Base-by-base conservation (phyloP, 2,329 filamentous ascomycete species). In the Acephala macrosclerotiorum region DNA sequence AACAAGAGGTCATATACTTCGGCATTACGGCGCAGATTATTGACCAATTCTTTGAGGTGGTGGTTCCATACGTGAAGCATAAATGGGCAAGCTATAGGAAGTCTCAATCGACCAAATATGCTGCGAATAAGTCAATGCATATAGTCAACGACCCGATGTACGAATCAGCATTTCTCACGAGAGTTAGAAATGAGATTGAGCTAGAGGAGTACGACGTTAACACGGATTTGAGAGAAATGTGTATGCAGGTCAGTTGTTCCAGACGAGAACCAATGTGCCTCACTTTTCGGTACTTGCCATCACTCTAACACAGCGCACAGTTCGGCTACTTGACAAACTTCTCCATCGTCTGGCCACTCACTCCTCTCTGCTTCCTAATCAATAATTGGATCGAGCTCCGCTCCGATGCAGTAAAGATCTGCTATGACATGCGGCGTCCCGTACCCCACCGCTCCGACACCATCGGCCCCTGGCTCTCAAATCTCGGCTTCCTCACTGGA, bases 321-420 rank as follows among this genome's bases (percentile, higher is more conserved):
- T 63, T 63, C n/a, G 93, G 94, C 36, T 97, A 97, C 77, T 84
- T 98, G 0, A 90, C 91, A 0, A 85, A 97, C 18, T 97, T 97
- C 78, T 95, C 92, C 0, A 91, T 94, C 2, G 89, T 97, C 63
- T 98, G 95, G 95, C 95, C 95, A 0, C 83, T 97, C 20, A 93
- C 94, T 0, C 90, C 91, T 2, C 85, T 93, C 66, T 94, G 91
- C 1, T 97, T 97, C 81, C 81, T 97, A 14, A 81, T 95, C 79
- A 97, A 97, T 81, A 96, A 97, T 80, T 97, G 94, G 93, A 81
- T 98, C 64, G 95, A 97, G 76, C 86, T 97, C 45, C 91, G 95
- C 42, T 92, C 92, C 0, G 95, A 98, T 75, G 94, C 94, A 2
- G 87, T 97, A 81, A 98, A 98, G 79, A 96, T 98, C 73, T 93